Evolutionary conservation across 208 protist species (phyloP).

Genomic region (Phytomonas serpens): DNA sequence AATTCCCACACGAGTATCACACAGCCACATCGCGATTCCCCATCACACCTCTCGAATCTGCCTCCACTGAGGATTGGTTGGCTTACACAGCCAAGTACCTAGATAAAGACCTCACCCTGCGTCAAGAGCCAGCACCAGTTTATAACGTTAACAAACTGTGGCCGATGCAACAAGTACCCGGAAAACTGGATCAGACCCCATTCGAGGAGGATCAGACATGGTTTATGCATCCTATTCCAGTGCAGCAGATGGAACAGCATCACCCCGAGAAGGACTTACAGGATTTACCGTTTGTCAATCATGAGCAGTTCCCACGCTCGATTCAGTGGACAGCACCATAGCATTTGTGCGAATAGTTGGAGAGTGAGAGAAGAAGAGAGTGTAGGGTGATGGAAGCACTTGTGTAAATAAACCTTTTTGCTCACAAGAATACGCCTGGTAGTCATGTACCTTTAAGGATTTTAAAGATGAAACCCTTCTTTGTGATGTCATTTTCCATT

Average conservation of each 20-base stretch:
- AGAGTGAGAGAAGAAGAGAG: background rate
- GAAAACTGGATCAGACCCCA: constrained; percentile 79
- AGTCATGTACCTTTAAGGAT: too few species aligned
- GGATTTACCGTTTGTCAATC: constrained; percentile 83
- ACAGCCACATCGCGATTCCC: constrained; percentile 70
- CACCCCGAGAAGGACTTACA: constrained; percentile 81
- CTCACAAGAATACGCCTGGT: too few species aligned
- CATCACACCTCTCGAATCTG: constrained; percentile 37
- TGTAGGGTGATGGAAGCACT: background rate
- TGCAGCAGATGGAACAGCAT: constrained; percentile 79
- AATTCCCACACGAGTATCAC: constrained; percentile 85
- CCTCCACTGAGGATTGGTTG: constrained; percentile 57
- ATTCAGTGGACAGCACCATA: constrained; percentile 84
- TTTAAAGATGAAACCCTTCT: too few species aligned
- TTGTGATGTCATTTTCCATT: too few species aligned
- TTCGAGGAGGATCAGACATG: constrained; percentile 90
- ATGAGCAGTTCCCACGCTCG: constrained; percentile 85
- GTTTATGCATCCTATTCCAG: constrained; percentile 77
- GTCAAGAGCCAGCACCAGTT: constrained; percentile 41
- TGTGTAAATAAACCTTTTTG: too few species aligned
- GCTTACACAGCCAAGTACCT: constrained; percentile 79
- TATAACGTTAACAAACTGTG: constrained; percentile 86
- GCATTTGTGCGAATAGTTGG: too few species aligned
- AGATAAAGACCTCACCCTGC: constrained; percentile 62
- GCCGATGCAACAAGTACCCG: constrained; percentile 84